A percentile compares a stretch with the other conserved stretches of the same genome.
Conservation (phyloP, 257 asterid species). For the Nicotiana undulata region DNA sequence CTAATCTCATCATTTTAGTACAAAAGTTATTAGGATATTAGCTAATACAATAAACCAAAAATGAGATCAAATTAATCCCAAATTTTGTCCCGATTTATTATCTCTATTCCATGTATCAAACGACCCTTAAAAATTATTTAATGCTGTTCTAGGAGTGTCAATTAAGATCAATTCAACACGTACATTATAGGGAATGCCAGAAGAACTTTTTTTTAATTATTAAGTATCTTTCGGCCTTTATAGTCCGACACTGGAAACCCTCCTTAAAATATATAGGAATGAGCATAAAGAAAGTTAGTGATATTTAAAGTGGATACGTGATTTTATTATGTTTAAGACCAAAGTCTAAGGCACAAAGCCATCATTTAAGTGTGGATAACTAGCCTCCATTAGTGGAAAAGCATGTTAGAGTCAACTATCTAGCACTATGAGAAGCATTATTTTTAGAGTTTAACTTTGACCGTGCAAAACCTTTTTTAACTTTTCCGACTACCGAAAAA, state of each 20-base stretch:
- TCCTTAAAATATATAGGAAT: not conserved
- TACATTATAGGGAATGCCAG: not conserved
- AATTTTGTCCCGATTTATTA: too few species aligned
- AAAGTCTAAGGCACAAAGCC: not conserved
- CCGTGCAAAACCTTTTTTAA: not conserved
- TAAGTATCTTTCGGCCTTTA: not conserved
- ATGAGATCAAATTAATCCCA: too few species aligned
- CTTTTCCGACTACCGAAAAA: not conserved
- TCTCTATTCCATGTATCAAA: too few species aligned
- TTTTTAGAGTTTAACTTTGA: not conserved
- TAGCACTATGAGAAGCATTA: not conserved
- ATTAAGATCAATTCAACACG: too few species aligned
- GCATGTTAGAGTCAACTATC: slow-evolving; percentile 2
- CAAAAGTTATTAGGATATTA: too few species aligned
- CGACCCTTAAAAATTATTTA: too few species aligned
- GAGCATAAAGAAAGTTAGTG: not conserved
- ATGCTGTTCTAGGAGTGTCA: not conserved
- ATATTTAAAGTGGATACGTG: not conserved
- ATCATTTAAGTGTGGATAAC: not conserved
- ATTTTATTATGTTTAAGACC: not conserved
- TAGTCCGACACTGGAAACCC: not conserved
- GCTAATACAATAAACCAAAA: too few species aligned
- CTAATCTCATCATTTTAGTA: too few species aligned
- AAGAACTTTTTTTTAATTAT: not conserved
- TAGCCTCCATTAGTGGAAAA: not conserved